A percentile compares a stretch with the other conserved stretches of the same genome.
Evolutionary conservation across 768 basidiomycete genomes (phyloP).

Genomic region (Serendipita sp.): DNA sequence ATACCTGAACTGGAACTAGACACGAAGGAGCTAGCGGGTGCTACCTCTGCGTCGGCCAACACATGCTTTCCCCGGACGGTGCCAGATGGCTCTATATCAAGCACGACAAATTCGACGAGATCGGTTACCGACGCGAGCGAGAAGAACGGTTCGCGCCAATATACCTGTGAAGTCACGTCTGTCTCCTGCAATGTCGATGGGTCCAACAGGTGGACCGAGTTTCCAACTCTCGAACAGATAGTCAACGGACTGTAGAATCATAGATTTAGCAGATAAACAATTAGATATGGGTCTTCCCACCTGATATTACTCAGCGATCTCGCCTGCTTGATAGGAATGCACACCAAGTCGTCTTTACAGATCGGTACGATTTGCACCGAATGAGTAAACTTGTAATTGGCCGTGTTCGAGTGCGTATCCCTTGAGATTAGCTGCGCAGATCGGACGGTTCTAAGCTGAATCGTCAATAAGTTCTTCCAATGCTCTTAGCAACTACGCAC

Average conservation of each 20-base stretch:
- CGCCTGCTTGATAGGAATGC: slow-evolving; percentile 70
- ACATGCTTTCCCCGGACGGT: slow-evolving; percentile 61
- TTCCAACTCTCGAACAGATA: slow-evolving; percentile 81
- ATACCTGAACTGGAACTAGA: slow-evolving; percentile 31
- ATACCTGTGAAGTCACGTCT: slow-evolving; percentile 62
- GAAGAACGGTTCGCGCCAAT: slow-evolving; percentile 87
- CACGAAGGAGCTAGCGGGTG: slow-evolving; percentile 62
- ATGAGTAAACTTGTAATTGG: slow-evolving; percentile 95
- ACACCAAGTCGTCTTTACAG: slow-evolving; percentile 95
- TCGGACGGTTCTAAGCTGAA: slow-evolving; percentile 51
- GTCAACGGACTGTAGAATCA: slow-evolving; percentile 41
- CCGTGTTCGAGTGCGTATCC: slow-evolving; percentile 82
- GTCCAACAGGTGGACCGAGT: slow-evolving; percentile 81
- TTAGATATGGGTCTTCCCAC: slow-evolving; percentile 14
- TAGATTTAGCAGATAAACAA: not conserved
- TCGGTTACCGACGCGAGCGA: slow-evolving; percentile 68
- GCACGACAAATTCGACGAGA: slow-evolving; percentile 84
- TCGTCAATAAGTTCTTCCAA: not conserved
- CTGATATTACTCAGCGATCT: slow-evolving; percentile 72
- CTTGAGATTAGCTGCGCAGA: slow-evolving; percentile 89
- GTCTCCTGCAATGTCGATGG: slow-evolving; percentile 68
- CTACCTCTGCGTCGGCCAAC: slow-evolving; percentile 80
- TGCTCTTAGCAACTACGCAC: slow-evolving; percentile 28
- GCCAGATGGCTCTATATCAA: slow-evolving; percentile 81
- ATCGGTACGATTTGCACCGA: slow-evolving; percentile 94